A percentile compares a stretch with the other conserved stretches of the same genome.
phyloP scores from a whole-genome alignment of 176 grass and related monocot genomes.

The Oryza glaberrima region DNA sequence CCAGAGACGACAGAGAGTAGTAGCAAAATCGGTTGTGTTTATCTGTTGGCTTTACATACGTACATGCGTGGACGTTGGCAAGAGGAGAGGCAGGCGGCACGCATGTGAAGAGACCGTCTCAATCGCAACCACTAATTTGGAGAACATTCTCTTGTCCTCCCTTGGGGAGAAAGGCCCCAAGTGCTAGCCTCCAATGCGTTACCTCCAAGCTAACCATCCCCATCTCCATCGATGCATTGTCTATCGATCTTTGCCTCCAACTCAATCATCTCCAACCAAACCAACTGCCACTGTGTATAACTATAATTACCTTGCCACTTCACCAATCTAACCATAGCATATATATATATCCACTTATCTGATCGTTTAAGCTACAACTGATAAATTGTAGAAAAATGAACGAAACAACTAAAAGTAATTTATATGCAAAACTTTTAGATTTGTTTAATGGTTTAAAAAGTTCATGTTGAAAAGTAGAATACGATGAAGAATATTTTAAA shows the following conservation, averaged over 20 bases:
- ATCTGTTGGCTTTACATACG: not conserved
- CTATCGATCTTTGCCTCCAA: not conserved
- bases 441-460: no score
- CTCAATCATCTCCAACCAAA: slow-evolving; percentile 3
- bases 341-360: no score
- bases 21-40: not conserved
- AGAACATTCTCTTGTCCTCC: slow-evolving; percentile 59
- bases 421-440: no score
- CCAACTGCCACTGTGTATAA: slow-evolving; percentile 8
- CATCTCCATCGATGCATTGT: not conserved
- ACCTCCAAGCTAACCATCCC: slow-evolving; percentile 40
- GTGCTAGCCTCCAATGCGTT: slow-evolving; percentile 46
- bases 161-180: slow-evolving; percentile 38
- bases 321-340: not conserved
- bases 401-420: no score
- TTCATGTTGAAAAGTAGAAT: no score
- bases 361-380: no score
- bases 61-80: not conserved
- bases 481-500: no score
- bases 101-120: not conserved
- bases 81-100: not conserved
- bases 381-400: no score
- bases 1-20: no score
- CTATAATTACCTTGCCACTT: slow-evolving; percentile 1
- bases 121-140: slow-evolving; percentile 39